These are phyloP conservation scores for Epichloe bromicola DNA, from an alignment of 2,329 filamentous ascomycete species.

Conservation along the genomic window DNA sequence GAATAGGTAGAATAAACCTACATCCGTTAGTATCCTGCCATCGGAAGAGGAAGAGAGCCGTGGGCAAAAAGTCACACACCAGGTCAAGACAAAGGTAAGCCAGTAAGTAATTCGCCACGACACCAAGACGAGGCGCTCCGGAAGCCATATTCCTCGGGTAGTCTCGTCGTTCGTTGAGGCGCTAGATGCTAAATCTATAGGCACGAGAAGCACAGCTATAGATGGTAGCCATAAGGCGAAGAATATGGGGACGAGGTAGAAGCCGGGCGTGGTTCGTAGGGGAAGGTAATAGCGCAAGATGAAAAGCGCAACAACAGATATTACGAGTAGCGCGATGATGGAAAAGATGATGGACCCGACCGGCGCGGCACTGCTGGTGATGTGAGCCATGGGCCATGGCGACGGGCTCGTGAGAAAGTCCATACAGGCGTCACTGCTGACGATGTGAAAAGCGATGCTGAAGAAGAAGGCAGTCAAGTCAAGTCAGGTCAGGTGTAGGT, in stretches of 20 bases:
- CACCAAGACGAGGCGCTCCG: constrained; percentile 63
- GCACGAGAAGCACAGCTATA: constrained; percentile 81
- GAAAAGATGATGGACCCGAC: constrained; percentile 73
- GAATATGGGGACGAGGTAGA: constrained; percentile 85
- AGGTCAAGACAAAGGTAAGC: constrained; percentile 90
- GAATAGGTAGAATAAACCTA: constrained; percentile 79
- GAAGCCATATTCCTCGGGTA: constrained; percentile 76
- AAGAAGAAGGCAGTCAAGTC: neutral
- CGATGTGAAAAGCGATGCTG: neutral
- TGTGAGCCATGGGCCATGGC: constrained; percentile 43
- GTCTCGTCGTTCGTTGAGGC: constrained; percentile 58
- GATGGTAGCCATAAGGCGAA: constrained; percentile 88
- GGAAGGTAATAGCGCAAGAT: constrained; percentile 84
- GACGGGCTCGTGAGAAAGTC: constrained; percentile 14
- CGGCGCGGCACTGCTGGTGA: constrained; percentile 42
- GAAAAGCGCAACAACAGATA: constrained; percentile 66
- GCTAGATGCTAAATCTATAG: constrained; percentile 87
- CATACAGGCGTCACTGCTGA: constrained; percentile 12
- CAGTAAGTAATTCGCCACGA: constrained; percentile 95
- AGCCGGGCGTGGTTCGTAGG: constrained; percentile 77
- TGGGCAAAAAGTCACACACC: constrained; percentile 38
- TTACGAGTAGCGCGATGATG: constrained; percentile 54
- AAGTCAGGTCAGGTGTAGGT: no score
- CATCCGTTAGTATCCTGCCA: neutral
- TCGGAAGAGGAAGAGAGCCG: neutral